These are phyloP conservation scores for Starmerella roubikii DNA, from an alignment of 805 yeast species.

Conservation along the genomic window DNA sequence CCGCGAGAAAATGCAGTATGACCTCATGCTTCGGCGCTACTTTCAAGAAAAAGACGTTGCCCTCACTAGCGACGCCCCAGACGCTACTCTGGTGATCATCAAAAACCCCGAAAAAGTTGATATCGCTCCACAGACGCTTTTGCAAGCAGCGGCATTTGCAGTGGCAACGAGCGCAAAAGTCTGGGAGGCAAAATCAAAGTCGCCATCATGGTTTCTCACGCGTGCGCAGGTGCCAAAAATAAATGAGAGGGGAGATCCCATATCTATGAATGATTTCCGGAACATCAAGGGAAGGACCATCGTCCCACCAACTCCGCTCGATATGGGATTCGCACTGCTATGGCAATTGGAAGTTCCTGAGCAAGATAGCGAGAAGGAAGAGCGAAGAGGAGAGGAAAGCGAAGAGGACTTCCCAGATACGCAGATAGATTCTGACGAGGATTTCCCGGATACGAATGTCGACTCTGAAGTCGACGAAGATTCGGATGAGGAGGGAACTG, in stretches of 20 bases:
- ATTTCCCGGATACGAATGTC: conserved; percentile 16
- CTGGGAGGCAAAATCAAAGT: conserved; percentile 75
- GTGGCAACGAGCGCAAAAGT: conserved; percentile 58
- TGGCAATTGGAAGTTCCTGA: conserved; percentile 55
- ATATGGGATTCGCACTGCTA: conserved; percentile 77
- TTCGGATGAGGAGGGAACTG: neutral
- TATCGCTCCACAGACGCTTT: conserved; percentile 72
- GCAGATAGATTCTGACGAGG: conserved; percentile 25
- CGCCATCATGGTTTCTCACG: conserved; percentile 75
- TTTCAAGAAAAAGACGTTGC: conserved; percentile 59
- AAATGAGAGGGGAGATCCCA: conserved; percentile 33
- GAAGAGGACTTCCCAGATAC: conserved; percentile 17
- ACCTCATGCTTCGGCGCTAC: conserved; percentile 65
- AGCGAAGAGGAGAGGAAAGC: conserved; percentile 4
- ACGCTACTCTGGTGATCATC: conserved; percentile 62
- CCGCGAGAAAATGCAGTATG: conserved; percentile 64
- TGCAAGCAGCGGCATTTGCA: conserved; percentile 84
- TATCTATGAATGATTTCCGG: conserved; percentile 50
- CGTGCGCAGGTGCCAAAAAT: conserved; percentile 57
- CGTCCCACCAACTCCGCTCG: conserved; percentile 62
- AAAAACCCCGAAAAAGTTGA: conserved; percentile 54
- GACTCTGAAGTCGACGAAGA: conserved; percentile 18
- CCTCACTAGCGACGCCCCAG: conserved; percentile 62
- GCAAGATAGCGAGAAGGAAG: conserved; percentile 22
- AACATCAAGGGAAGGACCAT: conserved; percentile 39